These are phyloP conservation scores for Quercus variabilis DNA, from an alignment of 306 rosid species.

Conservation along the genomic window DNA sequence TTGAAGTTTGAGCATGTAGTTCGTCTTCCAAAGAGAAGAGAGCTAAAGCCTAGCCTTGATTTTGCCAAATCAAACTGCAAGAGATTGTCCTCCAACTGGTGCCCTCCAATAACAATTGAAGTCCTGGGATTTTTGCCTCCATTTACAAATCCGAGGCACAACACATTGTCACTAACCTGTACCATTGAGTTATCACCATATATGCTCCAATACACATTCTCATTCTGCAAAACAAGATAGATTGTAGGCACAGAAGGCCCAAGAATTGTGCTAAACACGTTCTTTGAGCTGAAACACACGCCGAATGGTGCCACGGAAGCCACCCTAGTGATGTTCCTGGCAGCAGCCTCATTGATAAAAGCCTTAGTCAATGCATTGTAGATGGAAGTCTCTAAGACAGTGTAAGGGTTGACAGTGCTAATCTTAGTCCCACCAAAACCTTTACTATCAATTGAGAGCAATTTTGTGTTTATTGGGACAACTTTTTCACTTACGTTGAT, in stretches of 20 bases:
- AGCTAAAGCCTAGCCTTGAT: conserved; percentile 37
- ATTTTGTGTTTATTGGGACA: conserved; percentile 31
- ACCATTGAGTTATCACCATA: conserved; percentile 44
- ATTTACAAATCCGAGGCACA: conserved; percentile 41
- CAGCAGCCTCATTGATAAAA: conserved; percentile 31
- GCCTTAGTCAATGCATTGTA: conserved; percentile 44
- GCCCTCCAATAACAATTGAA: conserved; percentile 44
- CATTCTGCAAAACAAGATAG: conserved; percentile 29
- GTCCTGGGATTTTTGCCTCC: conserved; percentile 29
- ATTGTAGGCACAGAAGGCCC: conserved; percentile 39
- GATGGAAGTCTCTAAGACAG: conserved; percentile 48
- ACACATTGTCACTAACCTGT: conserved; percentile 2
- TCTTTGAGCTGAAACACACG: conserved; percentile 39
- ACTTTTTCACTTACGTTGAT: conserved; percentile 29
- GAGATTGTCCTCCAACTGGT: conserved; percentile 40
- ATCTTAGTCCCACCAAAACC: conserved; percentile 77
- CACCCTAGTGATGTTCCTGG: conserved; percentile 37
- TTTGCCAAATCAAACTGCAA: conserved; percentile 40
- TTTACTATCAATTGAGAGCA: conserved; percentile 32
- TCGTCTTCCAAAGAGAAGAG: conserved; percentile 27
- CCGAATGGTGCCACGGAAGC: conserved; percentile 38
- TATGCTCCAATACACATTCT: conserved; percentile 25
- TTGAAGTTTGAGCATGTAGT: conserved; percentile 39
- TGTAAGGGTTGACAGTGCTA: conserved; percentile 66
- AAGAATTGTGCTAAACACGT: conserved; percentile 13